Evolutionary conservation across 108 stramenopile species (phyloP).

Genomic region (Skeletonema grethae): DNA sequence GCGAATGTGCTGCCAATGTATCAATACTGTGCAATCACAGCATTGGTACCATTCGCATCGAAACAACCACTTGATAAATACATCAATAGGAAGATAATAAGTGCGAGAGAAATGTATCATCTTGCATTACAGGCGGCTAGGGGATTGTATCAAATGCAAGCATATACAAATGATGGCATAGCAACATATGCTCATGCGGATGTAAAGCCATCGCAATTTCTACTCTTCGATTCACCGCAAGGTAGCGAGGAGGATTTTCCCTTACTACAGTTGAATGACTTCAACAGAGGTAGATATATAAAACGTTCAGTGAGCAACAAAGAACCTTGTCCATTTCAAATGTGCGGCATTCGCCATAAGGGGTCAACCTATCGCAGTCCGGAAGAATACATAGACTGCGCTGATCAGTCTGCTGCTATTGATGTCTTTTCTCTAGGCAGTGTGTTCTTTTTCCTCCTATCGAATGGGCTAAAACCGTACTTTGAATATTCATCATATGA

Average conservation of each 20-base stretch:
- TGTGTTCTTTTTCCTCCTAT: slow-evolving; percentile 10
- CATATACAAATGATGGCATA: slow-evolving; percentile 12
- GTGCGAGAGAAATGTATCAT: slow-evolving; percentile 1
- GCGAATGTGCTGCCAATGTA: slow-evolving; percentile 12
- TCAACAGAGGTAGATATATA: slow-evolving; percentile 8
- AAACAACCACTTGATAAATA: neutral
- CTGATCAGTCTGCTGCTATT: slow-evolving; percentile 4
- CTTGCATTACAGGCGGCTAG: slow-evolving; percentile 19
- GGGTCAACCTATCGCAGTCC: neutral
- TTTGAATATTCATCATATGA: neutral
- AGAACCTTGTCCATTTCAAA: slow-evolving; percentile 4
- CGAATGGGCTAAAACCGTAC: slow-evolving; percentile 8
- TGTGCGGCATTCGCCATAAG: slow-evolving; percentile 1
- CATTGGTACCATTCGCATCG: slow-evolving; percentile 9
- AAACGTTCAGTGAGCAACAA: slow-evolving; percentile 6
- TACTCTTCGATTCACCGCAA: slow-evolving; percentile 1
- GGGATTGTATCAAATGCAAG: slow-evolving; percentile 20
- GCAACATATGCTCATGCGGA: slow-evolving; percentile 11
- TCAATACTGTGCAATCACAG: slow-evolving; percentile 9
- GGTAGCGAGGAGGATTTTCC: neutral
- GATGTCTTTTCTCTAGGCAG: slow-evolving; percentile 17
- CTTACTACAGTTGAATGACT: slow-evolving; percentile 8
- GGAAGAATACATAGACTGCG: slow-evolving; percentile 8
- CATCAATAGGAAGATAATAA: neutral
- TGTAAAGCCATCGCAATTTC: slow-evolving; percentile 11